These are phyloP conservation scores for Trichoderma reesei DNA, from an alignment of 495 filamentous ascomycete species.

Conservation along the genomic window DNA sequence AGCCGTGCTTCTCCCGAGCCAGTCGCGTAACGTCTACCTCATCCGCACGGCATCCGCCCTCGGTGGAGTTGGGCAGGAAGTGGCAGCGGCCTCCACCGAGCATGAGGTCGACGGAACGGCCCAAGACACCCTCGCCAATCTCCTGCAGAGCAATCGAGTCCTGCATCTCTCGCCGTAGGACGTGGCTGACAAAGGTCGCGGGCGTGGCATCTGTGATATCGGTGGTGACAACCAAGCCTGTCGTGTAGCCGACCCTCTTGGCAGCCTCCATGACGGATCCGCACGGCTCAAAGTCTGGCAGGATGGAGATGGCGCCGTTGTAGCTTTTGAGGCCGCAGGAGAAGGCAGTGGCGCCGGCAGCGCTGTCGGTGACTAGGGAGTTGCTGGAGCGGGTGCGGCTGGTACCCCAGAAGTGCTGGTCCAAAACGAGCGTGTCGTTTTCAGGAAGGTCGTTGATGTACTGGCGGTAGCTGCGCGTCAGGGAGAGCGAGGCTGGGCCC, in stretches of 20 bases:
- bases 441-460: slow-evolving; percentile 51
- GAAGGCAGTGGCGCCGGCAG: slow-evolving; percentile 92
- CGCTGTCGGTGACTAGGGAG: slow-evolving; percentile 84
- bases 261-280: slow-evolving; percentile 93
- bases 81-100: slow-evolving; percentile 89
- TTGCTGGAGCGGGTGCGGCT: slow-evolving; percentile 75
- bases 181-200: slow-evolving; percentile 88
- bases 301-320: slow-evolving; percentile 86
- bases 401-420: slow-evolving; percentile 78
- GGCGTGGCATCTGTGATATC: slow-evolving; percentile 96
- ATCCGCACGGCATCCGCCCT: slow-evolving; percentile 69
- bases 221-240: slow-evolving; percentile 90
- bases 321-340: slow-evolving; percentile 88
- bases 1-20: slow-evolving; percentile 64
- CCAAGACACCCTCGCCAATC: slow-evolving; percentile 71
- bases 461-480: slow-evolving; percentile 80
- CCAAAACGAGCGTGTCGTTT: slow-evolving; percentile 65
- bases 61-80: slow-evolving; percentile 72
- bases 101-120: slow-evolving; percentile 80
- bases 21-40: slow-evolving; percentile 56
- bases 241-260: slow-evolving; percentile 81
- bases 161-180: slow-evolving; percentile 65
- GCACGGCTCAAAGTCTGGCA: slow-evolving; percentile 76
- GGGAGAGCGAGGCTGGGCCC: slow-evolving; percentile 79
- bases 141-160: slow-evolving; percentile 90